phyloP scores from a whole-genome alignment of 2,329 filamentous ascomycete genomes.

The Fusarium pseudoanthophilum region DNA sequence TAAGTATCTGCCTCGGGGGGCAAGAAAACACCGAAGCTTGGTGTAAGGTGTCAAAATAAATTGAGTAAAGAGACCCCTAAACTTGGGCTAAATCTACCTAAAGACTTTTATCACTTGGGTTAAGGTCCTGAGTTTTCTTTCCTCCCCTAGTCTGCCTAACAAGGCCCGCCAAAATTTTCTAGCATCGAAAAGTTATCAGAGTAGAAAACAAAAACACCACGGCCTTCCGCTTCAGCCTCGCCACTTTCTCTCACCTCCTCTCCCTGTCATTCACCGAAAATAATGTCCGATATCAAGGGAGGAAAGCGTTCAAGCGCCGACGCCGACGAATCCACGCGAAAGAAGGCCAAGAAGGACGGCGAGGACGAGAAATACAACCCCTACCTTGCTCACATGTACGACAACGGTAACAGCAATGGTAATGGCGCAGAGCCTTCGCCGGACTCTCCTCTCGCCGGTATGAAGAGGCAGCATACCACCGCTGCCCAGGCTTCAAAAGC shows the following conservation, averaged over 20 bases:
- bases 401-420: conserved; percentile 57
- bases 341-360: conserved; percentile 57
- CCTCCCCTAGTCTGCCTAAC: neutral
- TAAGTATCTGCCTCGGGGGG: conserved; percentile 31
- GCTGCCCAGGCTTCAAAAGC: conserved; percentile 76
- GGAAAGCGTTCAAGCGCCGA: conserved; percentile 60
- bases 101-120: too few species aligned
- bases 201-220: conserved; percentile 35
- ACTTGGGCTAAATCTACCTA: too few species aligned
- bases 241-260: conserved; percentile 22
- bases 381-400: conserved; percentile 91
- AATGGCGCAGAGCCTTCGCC: conserved; percentile 50
- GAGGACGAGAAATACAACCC: conserved; percentile 69
- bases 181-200: neutral
- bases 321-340: conserved; percentile 54
- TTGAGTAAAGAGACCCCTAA: too few species aligned
- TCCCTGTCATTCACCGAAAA: conserved; percentile 10
- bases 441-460: conserved; percentile 67
- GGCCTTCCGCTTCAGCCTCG: conserved; percentile 40
- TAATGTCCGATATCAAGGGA: conserved; percentile 55
- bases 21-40: too few species aligned
- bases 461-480: conserved; percentile 84
- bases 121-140: too few species aligned
- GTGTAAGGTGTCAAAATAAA: too few species aligned
- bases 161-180: conserved; percentile 47